Percentiles rank a stretch among this genome's conserved stretches.
Evolutionary conservation across 805 yeast species (phyloP).

Genomic region (Brettanomyces bruxellensis): DNA sequence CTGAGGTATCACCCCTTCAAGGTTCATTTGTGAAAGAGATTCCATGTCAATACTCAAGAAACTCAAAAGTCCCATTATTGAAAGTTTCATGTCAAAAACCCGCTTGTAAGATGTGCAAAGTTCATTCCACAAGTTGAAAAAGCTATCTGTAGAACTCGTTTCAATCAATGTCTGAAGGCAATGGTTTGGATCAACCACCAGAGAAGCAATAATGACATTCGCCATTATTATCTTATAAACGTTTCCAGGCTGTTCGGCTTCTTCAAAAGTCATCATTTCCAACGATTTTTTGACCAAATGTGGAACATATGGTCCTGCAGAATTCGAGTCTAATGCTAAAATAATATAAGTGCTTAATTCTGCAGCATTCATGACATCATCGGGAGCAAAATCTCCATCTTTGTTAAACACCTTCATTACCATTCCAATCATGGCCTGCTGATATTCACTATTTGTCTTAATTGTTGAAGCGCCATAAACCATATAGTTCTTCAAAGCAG

Average conservation of each 20-base stretch:
- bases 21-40: conserved; percentile 12
- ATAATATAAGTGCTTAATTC: conserved; percentile 59
- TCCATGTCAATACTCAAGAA: conserved; percentile 26
- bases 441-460: conserved; percentile 35
- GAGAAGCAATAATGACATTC: conserved; percentile 55
- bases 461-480: conserved; percentile 45
- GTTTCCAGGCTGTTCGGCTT: conserved; percentile 16
- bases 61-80: conserved; percentile 57
- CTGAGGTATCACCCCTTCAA: conserved; percentile 33
- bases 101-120: conserved; percentile 46
- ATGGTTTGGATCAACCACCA: conserved; percentile 49
- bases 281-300: conserved; percentile 36
- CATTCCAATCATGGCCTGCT: conserved; percentile 41
- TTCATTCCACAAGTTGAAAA: conserved; percentile 63
- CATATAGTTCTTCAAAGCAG: conserved; percentile 67
- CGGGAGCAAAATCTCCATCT: conserved; percentile 41
- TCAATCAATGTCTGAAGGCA: conserved; percentile 45
- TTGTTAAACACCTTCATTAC: conserved; percentile 32
- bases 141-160: conserved; percentile 33
- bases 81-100: conserved; percentile 75
- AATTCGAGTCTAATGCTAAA: conserved; percentile 40
- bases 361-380: conserved; percentile 50
- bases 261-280: conserved; percentile 26
- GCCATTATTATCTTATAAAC: conserved; percentile 35
- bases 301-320: conserved; percentile 37